Percentiles rank a stretch among this genome's conserved stretches.
phyloP scores from a whole-genome alignment of 2,329 filamentous ascomycete genomes.

The Coniochaeta hoffmannii region DNA sequence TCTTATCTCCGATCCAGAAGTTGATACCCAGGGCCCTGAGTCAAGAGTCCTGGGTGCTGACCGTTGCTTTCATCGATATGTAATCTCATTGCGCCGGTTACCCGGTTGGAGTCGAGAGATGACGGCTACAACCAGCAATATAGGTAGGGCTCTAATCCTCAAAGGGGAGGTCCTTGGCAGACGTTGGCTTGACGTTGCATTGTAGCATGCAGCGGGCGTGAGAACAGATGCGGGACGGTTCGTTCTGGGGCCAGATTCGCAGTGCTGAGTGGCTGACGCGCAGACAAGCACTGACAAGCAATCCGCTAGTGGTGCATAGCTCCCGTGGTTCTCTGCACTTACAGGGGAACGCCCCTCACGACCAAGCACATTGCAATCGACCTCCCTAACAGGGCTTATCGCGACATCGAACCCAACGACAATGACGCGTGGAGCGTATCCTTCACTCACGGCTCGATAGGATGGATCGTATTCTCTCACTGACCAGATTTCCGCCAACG shows the following conservation, averaged over 20 bases:
- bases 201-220: background rate
- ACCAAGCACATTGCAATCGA: background rate
- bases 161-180: constrained; percentile 1
- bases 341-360: background rate
- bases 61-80: too few species aligned
- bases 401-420: background rate
- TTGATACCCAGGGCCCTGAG: too few species aligned
- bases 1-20: too few species aligned
- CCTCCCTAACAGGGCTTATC: constrained; percentile 1
- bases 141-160: constrained; percentile 4
- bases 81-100: too few species aligned
- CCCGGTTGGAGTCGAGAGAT: too few species aligned
- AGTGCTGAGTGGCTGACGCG: background rate
- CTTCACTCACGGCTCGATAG: too few species aligned
- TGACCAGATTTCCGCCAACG: background rate
- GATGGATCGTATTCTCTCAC: background rate
- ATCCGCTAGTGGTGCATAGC: background rate
- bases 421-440: background rate
- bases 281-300: background rate
- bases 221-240: background rate
- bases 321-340: background rate
- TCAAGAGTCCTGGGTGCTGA: too few species aligned
- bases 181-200: background rate
- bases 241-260: background rate
- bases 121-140: too few species aligned